Base-by-base conservation (phyloP, 2,329 filamentous ascomycete genomes). In the Scedosporium apiospermum region DNA sequence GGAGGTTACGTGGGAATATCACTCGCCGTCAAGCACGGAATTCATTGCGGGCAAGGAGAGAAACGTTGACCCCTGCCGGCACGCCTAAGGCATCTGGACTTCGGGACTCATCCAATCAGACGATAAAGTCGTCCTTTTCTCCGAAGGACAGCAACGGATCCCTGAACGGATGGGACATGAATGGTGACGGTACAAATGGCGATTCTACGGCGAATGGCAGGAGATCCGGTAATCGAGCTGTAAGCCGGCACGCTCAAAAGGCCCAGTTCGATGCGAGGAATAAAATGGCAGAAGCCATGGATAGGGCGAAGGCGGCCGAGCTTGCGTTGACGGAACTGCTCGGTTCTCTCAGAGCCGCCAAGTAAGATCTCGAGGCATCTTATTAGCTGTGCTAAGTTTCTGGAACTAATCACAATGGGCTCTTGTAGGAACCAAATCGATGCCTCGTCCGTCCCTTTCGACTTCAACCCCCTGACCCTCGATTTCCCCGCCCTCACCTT, bases 401-500 rank as follows among this genome's bases (percentile, higher is more conserved):
- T 27, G 53, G 16, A 34, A 61, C 60, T 57, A 26, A 57, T 41
- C 53, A n/a, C 23, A n/a, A n/a, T 51, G 18, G 30, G 6, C 12
- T 27, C 27, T 57, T 34, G 23, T 65, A 86, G 84, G 68, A 78
- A 81, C 68, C 79, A 84, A 57, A 76, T 85, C 58, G 80, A 85
- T 64, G 77, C 80, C 66, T 76, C 77, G 60, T 82, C 82, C 7
- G 77, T 79, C 67, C 84, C 85, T 2, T 88, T 88, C 68, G 89
- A 93, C 66, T 96, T 96, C 75, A 90, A 97, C 67, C 89, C 93
- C 41, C 84, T 93, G 65, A 82, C 89, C 4, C 85, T 96, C 71
- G 91, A 91, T 64, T 97, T 96, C 69, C 91, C 93, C 6, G 87
- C 89, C 6, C 82, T 98, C 49, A 91, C 88, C 42, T 83, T 97